Evolutionary conservation across 2,329 filamentous ascomycete genomes (phyloP), one percentile per base, ranked within the genome.

Genomic region (Tympanopsis confertula): DNA sequence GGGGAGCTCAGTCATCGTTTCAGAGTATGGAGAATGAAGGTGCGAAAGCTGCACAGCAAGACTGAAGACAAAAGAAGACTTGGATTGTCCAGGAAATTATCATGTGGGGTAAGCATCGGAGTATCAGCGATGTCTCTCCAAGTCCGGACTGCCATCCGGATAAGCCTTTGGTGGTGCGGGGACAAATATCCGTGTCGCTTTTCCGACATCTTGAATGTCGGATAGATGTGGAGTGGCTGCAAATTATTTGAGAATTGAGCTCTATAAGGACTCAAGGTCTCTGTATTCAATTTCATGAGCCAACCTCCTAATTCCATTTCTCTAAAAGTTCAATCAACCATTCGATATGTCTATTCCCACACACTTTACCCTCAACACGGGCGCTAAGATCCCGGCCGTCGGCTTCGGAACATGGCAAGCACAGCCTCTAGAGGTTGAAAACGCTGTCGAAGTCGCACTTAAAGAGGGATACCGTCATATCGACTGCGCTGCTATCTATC

Each of bases 401-500:
- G 30, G 30, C 7, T 18, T 33, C 30, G 30, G 30, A 10, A 18
- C 15, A 10, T 33, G 15, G 12, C 50, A 50, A 33, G 45, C 48
- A 15, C 42, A 41, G 41, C 59, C 52, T 36, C 53, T 63, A 39
- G 61, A 69, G 42, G 66, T 69, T 22, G 62, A 65, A 38, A 51
- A 61, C 15, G 66, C 66, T 14, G 66, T 72, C 5, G 55, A 61
- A 14, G 52, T 56, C 26, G 71, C 71, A 42, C 55, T 69, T 29
- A 54, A 55, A 37, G 46, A 49, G 19, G 64, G 64, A 19, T 68
- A 65, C 45, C 52, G 61, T 35, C 63, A 66, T 38, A 60, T 68
- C 40, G 69, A 73, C 51, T 61, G 59, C 19, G 68, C 69, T 13
- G 60, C 61, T 35, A 54, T 59, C 41, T 69, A 69, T 47, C 54